Percentiles rank a stretch among this genome's conserved stretches.
These are phyloP conservation scores for Lagenaria siceraria DNA, from an alignment of 306 rosid genomes.

Conservation along the genomic window DNA sequence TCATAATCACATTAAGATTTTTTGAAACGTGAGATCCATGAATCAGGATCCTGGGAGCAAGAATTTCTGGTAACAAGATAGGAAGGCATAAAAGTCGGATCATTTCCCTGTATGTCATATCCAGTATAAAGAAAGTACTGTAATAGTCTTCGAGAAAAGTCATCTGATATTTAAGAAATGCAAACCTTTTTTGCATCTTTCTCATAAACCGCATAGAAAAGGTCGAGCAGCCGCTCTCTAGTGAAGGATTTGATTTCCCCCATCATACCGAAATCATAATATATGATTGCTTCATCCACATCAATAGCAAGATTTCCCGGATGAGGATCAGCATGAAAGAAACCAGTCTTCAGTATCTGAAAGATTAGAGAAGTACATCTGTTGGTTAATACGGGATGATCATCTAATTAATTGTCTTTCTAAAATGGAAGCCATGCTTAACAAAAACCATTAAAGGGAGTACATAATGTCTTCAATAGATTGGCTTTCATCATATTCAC, in stretches of 20 bases:
- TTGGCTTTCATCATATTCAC: neutral
- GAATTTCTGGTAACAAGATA: neutral
- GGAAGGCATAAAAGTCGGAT: neutral
- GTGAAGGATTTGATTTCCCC: slow-evolving; percentile 90
- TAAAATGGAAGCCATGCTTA: neutral
- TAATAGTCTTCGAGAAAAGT: neutral
- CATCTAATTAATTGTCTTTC: neutral
- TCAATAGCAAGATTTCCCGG: slow-evolving; percentile 92
- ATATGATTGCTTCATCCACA: slow-evolving; percentile 65
- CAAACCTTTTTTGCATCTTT: slow-evolving; percentile 83
- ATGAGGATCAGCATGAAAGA: slow-evolving; percentile 97
- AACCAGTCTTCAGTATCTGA: slow-evolving; percentile 84
- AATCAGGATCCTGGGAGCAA: neutral
- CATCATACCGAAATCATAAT: slow-evolving; percentile 98
- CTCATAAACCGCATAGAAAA: slow-evolving; percentile 75
- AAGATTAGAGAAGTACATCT: slow-evolving; percentile 11
- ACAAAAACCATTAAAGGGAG: neutral
- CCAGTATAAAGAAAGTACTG: neutral
- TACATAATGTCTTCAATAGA: neutral
- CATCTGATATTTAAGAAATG: neutral
- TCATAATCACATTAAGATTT: neutral
- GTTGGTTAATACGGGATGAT: neutral
- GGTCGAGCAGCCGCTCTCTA: slow-evolving; percentile 75
- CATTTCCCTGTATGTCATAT: neutral
- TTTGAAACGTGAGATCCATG: neutral